A percentile compares a stretch with the other conserved stretches of the same genome.
Evolutionary conservation across 1,284 basidiomycete species (phyloP).

Genomic region (Apiotrichum akiyoshidainum): DNA sequence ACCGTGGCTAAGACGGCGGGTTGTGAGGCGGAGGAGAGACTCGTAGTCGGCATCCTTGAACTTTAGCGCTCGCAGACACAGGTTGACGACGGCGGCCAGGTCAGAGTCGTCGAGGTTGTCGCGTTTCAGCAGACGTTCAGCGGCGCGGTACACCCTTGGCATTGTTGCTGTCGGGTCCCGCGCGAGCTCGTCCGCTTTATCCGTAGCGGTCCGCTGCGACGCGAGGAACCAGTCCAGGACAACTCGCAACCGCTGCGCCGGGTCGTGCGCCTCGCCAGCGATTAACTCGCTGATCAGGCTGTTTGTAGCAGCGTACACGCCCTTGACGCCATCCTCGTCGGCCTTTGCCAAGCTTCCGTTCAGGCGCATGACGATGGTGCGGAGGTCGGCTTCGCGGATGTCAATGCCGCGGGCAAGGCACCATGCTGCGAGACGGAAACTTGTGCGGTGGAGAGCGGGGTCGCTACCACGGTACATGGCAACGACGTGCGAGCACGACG

Average conservation of each 20-base stretch:
- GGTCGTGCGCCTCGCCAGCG: slow-evolving; percentile 5
- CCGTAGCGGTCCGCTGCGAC: slow-evolving; percentile 1
- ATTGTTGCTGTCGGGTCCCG: slow-evolving; percentile 2
- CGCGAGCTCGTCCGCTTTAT: background rate
- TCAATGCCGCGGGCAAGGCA: slow-evolving; percentile 18
- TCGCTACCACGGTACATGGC: slow-evolving; percentile 6
- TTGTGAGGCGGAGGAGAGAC: background rate
- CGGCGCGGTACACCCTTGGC: slow-evolving; percentile 2
- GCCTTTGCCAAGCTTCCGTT: background rate
- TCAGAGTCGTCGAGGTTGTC: background rate
- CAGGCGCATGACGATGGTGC: background rate
- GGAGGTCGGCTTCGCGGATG: background rate
- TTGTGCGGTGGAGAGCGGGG: background rate
- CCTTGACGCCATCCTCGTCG: slow-evolving; percentile 7
- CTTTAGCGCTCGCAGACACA: slow-evolving; percentile 12
- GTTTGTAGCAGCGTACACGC: background rate
- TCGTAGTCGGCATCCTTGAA: slow-evolving; percentile 6
- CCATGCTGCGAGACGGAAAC: slow-evolving; percentile 18
- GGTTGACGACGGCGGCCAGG: slow-evolving; percentile 12
- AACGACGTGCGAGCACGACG: slow-evolving; percentile 1
- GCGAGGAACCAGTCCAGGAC: slow-evolving; percentile 8
- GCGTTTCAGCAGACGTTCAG: background rate
- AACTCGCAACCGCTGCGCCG: slow-evolving; percentile 15
- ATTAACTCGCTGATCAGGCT: slow-evolving; percentile 13
- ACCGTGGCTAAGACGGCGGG: background rate